Base-by-base conservation (phyloP, 1,139 yeast species). In the Yamadazyma pseudoaaseri region DNA sequence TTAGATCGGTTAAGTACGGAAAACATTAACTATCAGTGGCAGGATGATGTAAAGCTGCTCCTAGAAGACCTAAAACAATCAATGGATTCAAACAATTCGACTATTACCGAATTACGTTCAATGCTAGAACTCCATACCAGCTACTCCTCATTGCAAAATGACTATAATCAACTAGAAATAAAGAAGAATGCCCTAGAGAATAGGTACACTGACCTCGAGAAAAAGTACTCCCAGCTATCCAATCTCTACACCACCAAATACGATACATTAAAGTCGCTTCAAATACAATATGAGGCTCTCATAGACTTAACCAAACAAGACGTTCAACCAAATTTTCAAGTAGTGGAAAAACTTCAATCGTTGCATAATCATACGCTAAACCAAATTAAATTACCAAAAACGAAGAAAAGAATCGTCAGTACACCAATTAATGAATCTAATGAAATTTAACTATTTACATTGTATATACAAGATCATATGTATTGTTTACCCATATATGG, bases 401-500 rank as follows among this genome's bases (percentile, higher is more conserved):
- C 27, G 18, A 41, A 41, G 24, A 63, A 60, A 33, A 49, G 71
- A 39, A 49, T 63, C 1, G 59, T 58, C 8, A 65, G 70, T 43
- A 58, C 65, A 0, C 67, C 68, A 7, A 23, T 33, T 20, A 25
- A 35, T 11, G 36, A 30, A 27, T 20, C 10, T 15, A 13, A 20
- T 20, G 29, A 24, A 16, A n/a, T 5, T 7, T 11, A 6, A 22
- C n/a, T n/a, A n/a, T n/a, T n/a, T 12, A 25, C 14, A 6, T 10
- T 27, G 7, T 11, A 27, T 7, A 16, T 16, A 15, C 10, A 18
- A 7, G n/a, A 23, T 31, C 32, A 42, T 10, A 74, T 72, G 38
- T 52, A 56, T 25, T 65, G 65, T 44, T 65, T 73, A 68, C 83
- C 86, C 90, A 85, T 81, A 48, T 60, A 84, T 4, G 75, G 75